Percentiles rank a stretch among this genome's conserved stretches.
Conservation (phyloP, 1,284 basidiomycete species). For the Cyathus pygmaeus region DNA sequence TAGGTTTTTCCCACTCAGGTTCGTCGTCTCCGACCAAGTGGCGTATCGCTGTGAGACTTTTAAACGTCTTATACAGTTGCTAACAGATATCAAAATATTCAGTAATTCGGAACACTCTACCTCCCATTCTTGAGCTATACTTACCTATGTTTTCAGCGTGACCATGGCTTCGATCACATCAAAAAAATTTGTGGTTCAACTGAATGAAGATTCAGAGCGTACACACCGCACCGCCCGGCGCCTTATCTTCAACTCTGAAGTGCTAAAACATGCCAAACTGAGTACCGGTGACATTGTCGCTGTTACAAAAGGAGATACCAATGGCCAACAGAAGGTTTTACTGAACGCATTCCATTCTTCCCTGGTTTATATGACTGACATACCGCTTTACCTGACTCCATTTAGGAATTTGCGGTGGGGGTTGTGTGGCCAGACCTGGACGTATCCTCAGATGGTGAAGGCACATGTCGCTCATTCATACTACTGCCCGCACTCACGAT, state of each 20-base stretch:
- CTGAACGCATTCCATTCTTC: conserved; percentile 3
- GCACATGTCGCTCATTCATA: conserved; percentile 24
- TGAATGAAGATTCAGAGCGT: conserved; percentile 48
- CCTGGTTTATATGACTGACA: conserved; percentile 7
- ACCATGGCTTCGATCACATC: conserved; percentile 51
- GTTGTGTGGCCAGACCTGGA: conserved; percentile 77
- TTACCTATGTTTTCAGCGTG: too few relatives aligned
- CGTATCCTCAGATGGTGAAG: conserved; percentile 64
- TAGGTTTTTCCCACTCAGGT: conserved; percentile 9
- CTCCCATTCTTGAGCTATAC: too few relatives aligned
- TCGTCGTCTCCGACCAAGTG: conserved; percentile 13
- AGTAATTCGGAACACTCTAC: too few relatives aligned
- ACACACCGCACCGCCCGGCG: conserved; percentile 67
- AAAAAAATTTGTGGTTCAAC: conserved; percentile 56
- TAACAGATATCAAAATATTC: too few relatives aligned
- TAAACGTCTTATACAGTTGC: too few relatives aligned
- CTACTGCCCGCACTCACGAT: conserved; percentile 4
- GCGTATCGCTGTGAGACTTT: conserved; percentile 8
- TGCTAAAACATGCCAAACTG: conserved; percentile 69
- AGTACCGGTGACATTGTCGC: conserved; percentile 78
- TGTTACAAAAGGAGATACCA: conserved; percentile 53
- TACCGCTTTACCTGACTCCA: conserved; percentile 19
- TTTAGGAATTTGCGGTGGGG: conserved; percentile 70
- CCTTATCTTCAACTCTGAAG: conserved; percentile 72
- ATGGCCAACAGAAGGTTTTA: conserved; percentile 47